Percentiles rank a stretch among this genome's conserved stretches.
These are phyloP conservation scores for Starmerella tilneyi DNA, from an alignment of 805 yeast species.

Conservation along the genomic window DNA sequence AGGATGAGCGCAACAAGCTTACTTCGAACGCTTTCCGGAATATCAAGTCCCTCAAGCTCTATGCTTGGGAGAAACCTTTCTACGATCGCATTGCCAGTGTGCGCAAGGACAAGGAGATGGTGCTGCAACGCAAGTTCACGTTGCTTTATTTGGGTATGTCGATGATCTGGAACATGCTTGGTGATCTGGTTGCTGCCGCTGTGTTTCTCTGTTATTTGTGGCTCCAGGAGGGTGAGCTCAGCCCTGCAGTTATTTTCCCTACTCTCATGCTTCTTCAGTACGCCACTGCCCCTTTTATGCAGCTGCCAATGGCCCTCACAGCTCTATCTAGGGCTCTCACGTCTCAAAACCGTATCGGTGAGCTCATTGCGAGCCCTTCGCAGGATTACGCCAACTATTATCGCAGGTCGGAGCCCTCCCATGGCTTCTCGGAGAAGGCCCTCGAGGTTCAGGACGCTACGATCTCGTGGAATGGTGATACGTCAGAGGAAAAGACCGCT, in stretches of 20 bases:
- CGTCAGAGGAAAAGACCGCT: conserved; percentile 27
- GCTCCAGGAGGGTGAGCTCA: conserved; percentile 51
- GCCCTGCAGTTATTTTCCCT: conserved; percentile 77
- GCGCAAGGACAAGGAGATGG: conserved; percentile 79
- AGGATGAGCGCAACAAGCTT: conserved; percentile 83
- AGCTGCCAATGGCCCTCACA: conserved; percentile 79
- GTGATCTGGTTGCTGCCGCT: conserved; percentile 75
- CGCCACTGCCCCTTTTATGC: conserved; percentile 78
- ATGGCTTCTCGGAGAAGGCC: conserved; percentile 50
- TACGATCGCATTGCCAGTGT: conserved; percentile 52
- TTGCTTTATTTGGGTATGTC: conserved; percentile 37
- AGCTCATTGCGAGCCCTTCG: conserved; percentile 59
- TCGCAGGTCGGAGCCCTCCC: conserved; percentile 40
- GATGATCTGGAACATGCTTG: conserved; percentile 51
- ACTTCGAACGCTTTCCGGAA: conserved; percentile 79
- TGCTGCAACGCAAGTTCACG: conserved; percentile 55
- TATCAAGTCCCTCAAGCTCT: conserved; percentile 81
- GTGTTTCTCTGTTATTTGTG: conserved; percentile 77
- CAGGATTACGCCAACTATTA: conserved; percentile 64
- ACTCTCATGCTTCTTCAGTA: conserved; percentile 52
- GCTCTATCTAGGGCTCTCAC: conserved; percentile 70
- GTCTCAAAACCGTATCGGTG: conserved; percentile 48
- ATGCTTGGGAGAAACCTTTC: conserved; percentile 92
- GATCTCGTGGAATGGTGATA: conserved; percentile 50
- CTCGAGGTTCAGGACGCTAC: conserved; percentile 31